Evolutionary conservation across 208 protist species (phyloP).

Genomic region (Acanthamoeba royreba): DNA sequence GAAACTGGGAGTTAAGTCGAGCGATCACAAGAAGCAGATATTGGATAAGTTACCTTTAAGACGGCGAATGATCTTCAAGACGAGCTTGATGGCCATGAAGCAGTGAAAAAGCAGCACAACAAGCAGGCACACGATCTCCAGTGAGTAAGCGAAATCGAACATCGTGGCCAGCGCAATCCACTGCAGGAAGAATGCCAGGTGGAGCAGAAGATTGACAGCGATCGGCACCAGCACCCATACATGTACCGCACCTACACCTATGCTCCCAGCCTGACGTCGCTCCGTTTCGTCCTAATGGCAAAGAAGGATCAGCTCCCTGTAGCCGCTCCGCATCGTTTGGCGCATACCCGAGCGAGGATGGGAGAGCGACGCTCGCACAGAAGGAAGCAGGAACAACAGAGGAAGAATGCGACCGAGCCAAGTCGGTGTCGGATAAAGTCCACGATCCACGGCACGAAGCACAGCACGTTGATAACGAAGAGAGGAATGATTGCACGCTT

Average conservation of each 20-base stretch:
- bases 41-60: not conserved
- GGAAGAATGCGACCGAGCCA: not conserved
- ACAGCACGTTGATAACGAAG: not conserved
- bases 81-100: not conserved
- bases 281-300: too few relatives aligned
- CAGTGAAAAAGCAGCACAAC: not conserved
- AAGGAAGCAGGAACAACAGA: not conserved
- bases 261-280: not conserved
- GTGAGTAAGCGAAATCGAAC: not conserved
- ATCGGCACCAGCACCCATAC: not conserved
- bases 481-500: not conserved
- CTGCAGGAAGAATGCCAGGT: not conserved
- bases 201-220: not conserved
- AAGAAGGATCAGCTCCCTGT: too few relatives aligned
- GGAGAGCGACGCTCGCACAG: not conserved
- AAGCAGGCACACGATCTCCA: not conserved
- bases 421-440: not conserved
- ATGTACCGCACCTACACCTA: not conserved
- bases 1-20: too few relatives aligned
- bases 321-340: not conserved
- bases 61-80: not conserved
- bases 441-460: not conserved
- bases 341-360: not conserved
- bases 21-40: not conserved
- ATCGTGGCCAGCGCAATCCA: not conserved